Base-by-base conservation (phyloP, 225 moss, liverwort and hornwort genomes). In the Sphagnum contortum region DNA sequence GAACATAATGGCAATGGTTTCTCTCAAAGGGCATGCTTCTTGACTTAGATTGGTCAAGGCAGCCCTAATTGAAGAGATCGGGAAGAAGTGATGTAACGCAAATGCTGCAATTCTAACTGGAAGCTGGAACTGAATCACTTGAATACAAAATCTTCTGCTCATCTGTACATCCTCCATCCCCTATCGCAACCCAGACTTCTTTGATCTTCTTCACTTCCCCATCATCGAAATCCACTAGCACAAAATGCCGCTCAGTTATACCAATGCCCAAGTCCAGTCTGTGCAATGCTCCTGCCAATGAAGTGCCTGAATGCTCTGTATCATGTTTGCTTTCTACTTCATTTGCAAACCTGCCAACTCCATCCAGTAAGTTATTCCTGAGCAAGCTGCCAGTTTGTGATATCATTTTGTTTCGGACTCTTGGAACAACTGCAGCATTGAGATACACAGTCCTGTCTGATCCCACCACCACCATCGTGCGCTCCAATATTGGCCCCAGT, bases 361-460 rank as follows among this genome's bases (percentile, higher is more conserved):
- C 29, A 29, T 29, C 29, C 29, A 29, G 29, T 29, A 29, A 29
- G 29, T 29, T 29, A 29, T 29, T 29, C 29, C 29, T 29, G 29
- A 0, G 29, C 57, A 68, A 57, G 8, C 50, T 58, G 5, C 65
- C 64, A 60, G 68, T 66, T 52, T 75, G 74, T 58, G 69, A 57
- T 62, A 60, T 71, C 69, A 65, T 71, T 48, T 68, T 59, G 57
- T 64, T 76, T 68, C 84, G 79, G 45, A 90, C 80, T 7, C 95
- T 80, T 11, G 95, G 95, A 57, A 96, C 95, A 13, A 96, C 87
- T n/a, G 92, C 92, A 5, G 89, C 90, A 54, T 96, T 96, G 5
- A 96, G 85, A 69, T 92, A 90, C 13, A 96, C 60, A 11, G 88
- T 84, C 13, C 78, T 76, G 73, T 92, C 86, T 14, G 77, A 76